Percentiles rank a stretch among this genome's conserved stretches.
Evolutionary conservation across 306 rosid species (phyloP).

Genomic region (Arachis stenosperma): DNA sequence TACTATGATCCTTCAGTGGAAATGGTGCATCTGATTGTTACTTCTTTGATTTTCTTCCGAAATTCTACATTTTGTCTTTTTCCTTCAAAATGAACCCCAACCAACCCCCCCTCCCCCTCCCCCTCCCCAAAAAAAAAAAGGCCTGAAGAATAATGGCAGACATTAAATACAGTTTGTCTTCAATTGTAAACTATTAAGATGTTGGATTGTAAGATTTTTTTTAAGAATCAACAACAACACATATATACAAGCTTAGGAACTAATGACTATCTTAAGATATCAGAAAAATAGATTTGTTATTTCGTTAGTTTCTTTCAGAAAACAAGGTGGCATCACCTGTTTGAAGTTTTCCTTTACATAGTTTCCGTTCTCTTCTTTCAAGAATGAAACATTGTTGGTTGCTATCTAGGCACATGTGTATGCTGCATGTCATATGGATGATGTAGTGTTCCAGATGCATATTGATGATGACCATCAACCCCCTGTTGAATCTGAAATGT

Average conservation of each 20-base stretch:
- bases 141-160: no score
- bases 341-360: not conserved
- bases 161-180: no score
- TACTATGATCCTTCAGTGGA: no score
- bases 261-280: slow-evolving; percentile 10
- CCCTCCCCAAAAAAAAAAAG: no score
- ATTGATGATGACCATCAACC: slow-evolving; percentile 51
- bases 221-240: not conserved
- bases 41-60: no score
- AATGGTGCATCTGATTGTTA: no score
- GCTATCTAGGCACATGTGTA: slow-evolving; percentile 47
- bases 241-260: slow-evolving; percentile 22
- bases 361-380: slow-evolving; percentile 14
- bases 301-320: not conserved
- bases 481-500: slow-evolving; percentile 56
- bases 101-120: no score
- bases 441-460: slow-evolving; percentile 44
- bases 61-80: no score
- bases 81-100: no score
- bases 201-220: not conserved
- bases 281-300: not conserved
- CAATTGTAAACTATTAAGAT: no score
- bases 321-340: not conserved
- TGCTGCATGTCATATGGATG: slow-evolving; percentile 48
- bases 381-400: slow-evolving; percentile 13